These are phyloP conservation scores for Phaffia australis DNA, from an alignment of 768 basidiomycete species.

Conservation along the genomic window DNA sequence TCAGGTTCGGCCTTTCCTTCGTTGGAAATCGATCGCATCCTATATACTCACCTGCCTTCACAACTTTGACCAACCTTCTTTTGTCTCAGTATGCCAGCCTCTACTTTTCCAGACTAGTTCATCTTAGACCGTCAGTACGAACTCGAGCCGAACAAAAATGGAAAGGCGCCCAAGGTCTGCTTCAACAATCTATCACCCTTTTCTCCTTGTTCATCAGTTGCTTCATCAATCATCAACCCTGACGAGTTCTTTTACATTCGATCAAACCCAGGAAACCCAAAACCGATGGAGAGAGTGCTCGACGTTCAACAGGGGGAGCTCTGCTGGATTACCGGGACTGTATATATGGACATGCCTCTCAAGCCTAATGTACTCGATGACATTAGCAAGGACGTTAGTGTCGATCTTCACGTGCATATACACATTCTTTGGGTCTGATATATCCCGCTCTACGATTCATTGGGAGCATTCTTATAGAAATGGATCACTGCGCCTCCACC, in stretches of 20 bases:
- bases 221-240: slow-evolving; percentile 1
- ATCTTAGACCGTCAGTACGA: slow-evolving; percentile 46
- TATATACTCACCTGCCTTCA: too few species aligned
- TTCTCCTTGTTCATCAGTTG: neutral
- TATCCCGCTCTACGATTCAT: slow-evolving; percentile 3
- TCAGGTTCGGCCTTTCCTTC: neutral
- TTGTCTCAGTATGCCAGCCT: slow-evolving; percentile 53
- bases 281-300: slow-evolving; percentile 65
- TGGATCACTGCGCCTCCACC: slow-evolving; percentile 78
- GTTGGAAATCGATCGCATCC: too few species aligned
- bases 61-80: too few species aligned
- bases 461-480: slow-evolving; percentile 48
- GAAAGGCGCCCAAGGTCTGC: slow-evolving; percentile 41
- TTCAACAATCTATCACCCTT: neutral
- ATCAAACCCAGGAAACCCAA: slow-evolving; percentile 49
- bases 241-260: slow-evolving; percentile 16
- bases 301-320: slow-evolving; percentile 74
- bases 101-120: slow-evolving; percentile 53
- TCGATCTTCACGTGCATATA: neutral
- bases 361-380: slow-evolving; percentile 98
- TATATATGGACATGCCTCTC: slow-evolving; percentile 97
- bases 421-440: too few species aligned
- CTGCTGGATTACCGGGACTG: slow-evolving; percentile 86
- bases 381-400: slow-evolving; percentile 75
- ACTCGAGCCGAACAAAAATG: slow-evolving; percentile 47